Percentiles rank a stretch among this genome's conserved stretches.
Evolutionary conservation across 352 stramenopile genomes (phyloP).

Genomic region (Phytophthora kernoviae): DNA sequence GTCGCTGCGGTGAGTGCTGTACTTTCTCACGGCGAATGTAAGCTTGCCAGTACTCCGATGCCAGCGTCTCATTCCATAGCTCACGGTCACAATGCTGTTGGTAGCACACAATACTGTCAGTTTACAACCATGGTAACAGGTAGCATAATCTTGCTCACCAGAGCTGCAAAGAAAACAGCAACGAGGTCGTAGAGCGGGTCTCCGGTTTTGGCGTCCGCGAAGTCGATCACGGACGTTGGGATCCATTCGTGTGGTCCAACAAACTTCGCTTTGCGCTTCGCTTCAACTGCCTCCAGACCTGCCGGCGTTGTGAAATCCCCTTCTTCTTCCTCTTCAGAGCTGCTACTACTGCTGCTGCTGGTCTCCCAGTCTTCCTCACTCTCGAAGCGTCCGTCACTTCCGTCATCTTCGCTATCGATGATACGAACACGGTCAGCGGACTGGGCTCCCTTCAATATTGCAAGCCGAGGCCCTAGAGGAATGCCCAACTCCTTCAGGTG

Average conservation of each 20-base stretch:
- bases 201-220: conserved; percentile 85
- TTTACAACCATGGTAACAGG: conserved; percentile 2
- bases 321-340: conserved; percentile 55
- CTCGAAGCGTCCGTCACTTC: conserved; percentile 19
- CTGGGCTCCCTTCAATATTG: conserved; percentile 49
- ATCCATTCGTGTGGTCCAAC: conserved; percentile 57
- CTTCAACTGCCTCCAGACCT: conserved; percentile 30
- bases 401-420: conserved; percentile 35
- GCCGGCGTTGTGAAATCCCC: conserved; percentile 21
- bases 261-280: conserved; percentile 54
- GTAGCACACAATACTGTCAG: conserved; percentile 10
- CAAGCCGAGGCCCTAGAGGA: conserved; percentile 60
- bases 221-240: conserved; percentile 83
- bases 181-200: conserved; percentile 89
- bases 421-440: conserved; percentile 14
- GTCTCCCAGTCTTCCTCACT: conserved; percentile 58
- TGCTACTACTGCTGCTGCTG: conserved; percentile 57
- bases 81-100: conserved; percentile 69
- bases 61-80: conserved; percentile 64
- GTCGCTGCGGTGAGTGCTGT: conserved; percentile 21
- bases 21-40: conserved; percentile 59
- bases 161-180: conserved; percentile 74
- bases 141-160: conserved; percentile 49
- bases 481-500: conserved; percentile 66
- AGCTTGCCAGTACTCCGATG: conserved; percentile 70